Evolutionary conservation across 257 asterid species (phyloP), one percentile per base, ranked within the genome.

Genomic region (Capsicum pubescens): DNA sequence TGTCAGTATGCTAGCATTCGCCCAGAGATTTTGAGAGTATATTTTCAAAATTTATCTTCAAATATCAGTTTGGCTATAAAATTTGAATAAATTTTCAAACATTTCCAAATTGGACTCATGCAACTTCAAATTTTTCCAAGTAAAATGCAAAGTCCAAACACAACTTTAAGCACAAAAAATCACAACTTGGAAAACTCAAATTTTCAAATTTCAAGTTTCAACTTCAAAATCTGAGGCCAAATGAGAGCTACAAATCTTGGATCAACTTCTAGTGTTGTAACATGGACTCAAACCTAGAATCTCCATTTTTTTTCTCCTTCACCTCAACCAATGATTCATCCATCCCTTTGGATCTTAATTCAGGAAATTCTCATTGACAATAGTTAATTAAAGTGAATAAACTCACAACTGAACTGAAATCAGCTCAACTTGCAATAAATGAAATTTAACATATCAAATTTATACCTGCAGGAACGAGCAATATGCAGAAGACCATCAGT

Each of bases 401-500:
- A 19, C 79, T 42, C 32, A 70, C 26, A 16, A 81, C 8, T 2
- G 44, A 26, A 35, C 52, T 26, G 9, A 16, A 59, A 77, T 10
- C 15, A 4, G 15, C 35, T 12, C 16, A 58, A 83, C 35, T 17
- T 16, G n/a, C n/a, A 64, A 78, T 32, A 46, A 39, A 39, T 39
- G 81, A 79, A 7, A 1, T 39, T 39, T 26, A 26, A 26, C 32
- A 26, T 26, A 15, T 80, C 48, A n/a, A 42, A 54, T 66, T 11
- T 13, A 72, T 88, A 95, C 99, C 93, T 87, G 92, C 97, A 92
- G 58, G 89, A 83, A 67, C 88, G 88, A 17, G 91, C 84, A 54
- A 95, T 87, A 19, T 84, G 92, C 82, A 85, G 13, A 64, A 95
- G 91, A 0, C 98, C 99, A 85, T 91, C 90, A 0, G 98, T 95